These are phyloP conservation scores for Pleurozium schreberi DNA, from an alignment of 225 moss, liverwort and hornwort genomes.

Conservation along the genomic window DNA sequence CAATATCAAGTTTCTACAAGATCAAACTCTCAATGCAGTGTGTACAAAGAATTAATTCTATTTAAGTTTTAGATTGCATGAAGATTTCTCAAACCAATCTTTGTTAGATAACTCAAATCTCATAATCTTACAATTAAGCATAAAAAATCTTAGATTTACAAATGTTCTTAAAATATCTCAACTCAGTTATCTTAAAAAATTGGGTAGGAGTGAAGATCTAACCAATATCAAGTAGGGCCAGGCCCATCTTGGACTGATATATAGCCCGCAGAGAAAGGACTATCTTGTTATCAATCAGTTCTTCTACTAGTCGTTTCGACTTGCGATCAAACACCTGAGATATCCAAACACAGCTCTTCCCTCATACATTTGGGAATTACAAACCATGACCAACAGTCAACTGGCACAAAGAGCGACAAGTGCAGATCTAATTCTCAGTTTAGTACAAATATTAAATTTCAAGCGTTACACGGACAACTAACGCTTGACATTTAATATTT, in stretches of 20 bases:
- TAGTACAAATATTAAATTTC: background rate
- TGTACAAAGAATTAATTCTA: background rate
- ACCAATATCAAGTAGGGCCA: conserved; percentile 75
- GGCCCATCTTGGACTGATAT: conserved; percentile 88
- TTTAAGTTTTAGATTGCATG: background rate
- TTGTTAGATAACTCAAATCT: background rate
- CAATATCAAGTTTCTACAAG: background rate
- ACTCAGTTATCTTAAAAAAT: background rate
- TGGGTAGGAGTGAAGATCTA: background rate
- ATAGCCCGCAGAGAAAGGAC: conserved; percentile 81
- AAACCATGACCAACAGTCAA: background rate
- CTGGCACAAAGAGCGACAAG: background rate
- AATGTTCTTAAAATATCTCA: background rate
- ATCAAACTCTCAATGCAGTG: background rate
- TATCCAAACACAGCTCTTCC: background rate
- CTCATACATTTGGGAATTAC: background rate
- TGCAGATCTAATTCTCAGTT: background rate
- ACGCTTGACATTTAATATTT: too few relatives aligned
- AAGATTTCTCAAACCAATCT: background rate
- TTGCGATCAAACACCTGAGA: conserved; percentile 86
- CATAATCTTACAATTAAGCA: background rate
- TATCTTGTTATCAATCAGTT: conserved; percentile 88
- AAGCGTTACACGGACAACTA: background rate
- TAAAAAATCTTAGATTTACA: background rate
- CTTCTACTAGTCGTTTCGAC: conserved; percentile 79